Evolutionary conservation across 2,329 filamentous ascomycete genomes (phyloP).

Genomic region (Diaporthe vexans): DNA sequence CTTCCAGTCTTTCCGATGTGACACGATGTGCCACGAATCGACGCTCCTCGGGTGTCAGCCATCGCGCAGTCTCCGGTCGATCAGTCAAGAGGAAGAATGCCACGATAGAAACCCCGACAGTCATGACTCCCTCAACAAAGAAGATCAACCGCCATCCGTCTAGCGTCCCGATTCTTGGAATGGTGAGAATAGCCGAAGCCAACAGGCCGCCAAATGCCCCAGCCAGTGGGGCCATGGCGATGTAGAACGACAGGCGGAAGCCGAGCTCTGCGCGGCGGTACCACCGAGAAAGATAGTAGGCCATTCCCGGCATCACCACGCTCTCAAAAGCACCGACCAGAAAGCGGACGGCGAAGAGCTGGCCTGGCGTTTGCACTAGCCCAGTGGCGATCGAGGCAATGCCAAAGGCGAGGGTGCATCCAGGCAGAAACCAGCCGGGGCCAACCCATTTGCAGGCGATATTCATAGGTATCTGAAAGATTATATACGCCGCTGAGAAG

Average conservation of each 20-base stretch:
- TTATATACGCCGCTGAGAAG: slow-evolving; percentile 74
- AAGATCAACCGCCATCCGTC: slow-evolving; percentile 79
- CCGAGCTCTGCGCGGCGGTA: slow-evolving; percentile 73
- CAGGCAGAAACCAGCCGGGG: slow-evolving; percentile 73
- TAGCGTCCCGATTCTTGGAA: slow-evolving; percentile 69
- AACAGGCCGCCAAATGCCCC: slow-evolving; percentile 77
- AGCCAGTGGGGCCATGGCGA: slow-evolving; percentile 74
- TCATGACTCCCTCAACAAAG: slow-evolving; percentile 77
- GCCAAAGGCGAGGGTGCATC: slow-evolving; percentile 68
- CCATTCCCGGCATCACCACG: slow-evolving; percentile 75
- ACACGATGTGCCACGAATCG: slow-evolving; percentile 73
- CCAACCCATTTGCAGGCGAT: slow-evolving; percentile 74
- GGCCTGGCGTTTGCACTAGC: slow-evolving; percentile 65
- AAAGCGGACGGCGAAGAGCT: slow-evolving; percentile 68
- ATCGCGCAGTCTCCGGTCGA: slow-evolving; percentile 74
- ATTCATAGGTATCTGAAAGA: slow-evolving; percentile 74
- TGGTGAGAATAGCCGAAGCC: slow-evolving; percentile 71
- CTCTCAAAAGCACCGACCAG: slow-evolving; percentile 72
- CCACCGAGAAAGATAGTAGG: slow-evolving; percentile 74
- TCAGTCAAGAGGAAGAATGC: slow-evolving; percentile 75
- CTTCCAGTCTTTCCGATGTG: slow-evolving; percentile 71
- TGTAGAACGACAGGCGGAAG: slow-evolving; percentile 73
- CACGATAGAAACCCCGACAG: slow-evolving; percentile 65
- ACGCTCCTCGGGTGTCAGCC: slow-evolving; percentile 74
- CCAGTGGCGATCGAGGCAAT: slow-evolving; percentile 69